Base-by-base conservation (phyloP, 768 basidiomycete genomes). In the Podaxis pistillaris region DNA sequence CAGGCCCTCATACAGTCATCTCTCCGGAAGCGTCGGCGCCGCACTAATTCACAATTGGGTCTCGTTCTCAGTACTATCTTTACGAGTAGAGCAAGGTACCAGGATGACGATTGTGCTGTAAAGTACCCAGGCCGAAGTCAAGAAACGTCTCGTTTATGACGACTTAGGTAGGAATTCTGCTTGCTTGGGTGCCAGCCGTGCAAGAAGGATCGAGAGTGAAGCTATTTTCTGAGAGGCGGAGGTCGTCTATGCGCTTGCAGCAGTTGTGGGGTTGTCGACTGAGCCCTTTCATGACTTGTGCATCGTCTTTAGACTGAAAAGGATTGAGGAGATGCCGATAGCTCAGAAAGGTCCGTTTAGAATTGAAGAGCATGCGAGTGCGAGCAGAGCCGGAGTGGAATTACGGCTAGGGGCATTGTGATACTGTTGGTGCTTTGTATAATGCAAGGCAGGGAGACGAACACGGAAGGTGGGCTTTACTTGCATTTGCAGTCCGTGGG, bases 31-130 rank as follows among this genome's bases (percentile, higher is more conserved):
- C 89, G 13, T 93, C 70, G 90, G 96, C 6, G 94, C 92, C 0
- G 94, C 93, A 12, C 86, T 94, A 0, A 91, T 99, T 65, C 98
- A 64, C 96, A 97, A 69, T 94, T 98, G 73, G 97, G 98, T 72
- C 84, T 98, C 28, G 70, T 98, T 26, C 82, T 92, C 50, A 92
- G 89, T 67, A 94, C 94, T 11, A 91, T 96, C 68, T 98, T 98
- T 73, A 80, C 98, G 8, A 89, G 89, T 40, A 82, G 97, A 17
- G 97, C 28, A 99, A 73, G 96, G 95, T 17, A 83, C 98, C 7
- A 83, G 97, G 44, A 93, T 90, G 71, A 87, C 91, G 5, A 81
- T 97, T 3, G 95, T 17, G 80, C 70, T 28, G 94, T 61, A 70
- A 73, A 64, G 60, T 11, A 40, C 47, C 37, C 19, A n/a, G 55